Base-by-base conservation (phyloP, 129 eudicot species). In the Scalesia atractyloides region DNA sequence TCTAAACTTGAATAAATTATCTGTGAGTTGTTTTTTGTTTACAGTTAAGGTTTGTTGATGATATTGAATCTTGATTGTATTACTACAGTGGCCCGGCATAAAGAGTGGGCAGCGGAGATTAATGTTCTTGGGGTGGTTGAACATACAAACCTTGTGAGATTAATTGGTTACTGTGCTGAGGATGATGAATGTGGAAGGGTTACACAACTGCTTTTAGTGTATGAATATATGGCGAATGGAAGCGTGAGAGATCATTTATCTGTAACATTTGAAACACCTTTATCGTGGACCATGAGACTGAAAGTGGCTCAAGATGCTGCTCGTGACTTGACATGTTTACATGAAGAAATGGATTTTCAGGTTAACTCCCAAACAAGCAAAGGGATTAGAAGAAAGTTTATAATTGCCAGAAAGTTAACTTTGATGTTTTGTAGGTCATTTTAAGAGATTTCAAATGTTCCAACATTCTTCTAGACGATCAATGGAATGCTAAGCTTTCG, bases 301-400 rank as follows among this genome's bases (percentile, higher is more conserved):
- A 88, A 81, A 82, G 83, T 91, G 53, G 97, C 97, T 51, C 86
- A 79, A 70, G 96, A 91, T 48, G 85, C 87, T 82, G 97, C 97
- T 65, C 83, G 87, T 53, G 97, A 84, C 69, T 71, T 91, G 43
- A 50, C 92, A n/a, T 88, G 82, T 79, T 78, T 88, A 17, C 92
- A 91, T 10, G 92, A 88, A 78, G 85, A 82, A 75, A 84, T 84
- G 92, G 87, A 84, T 39, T 80, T 80, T 72, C 92, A 84, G 96
- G 97, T 56, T 0, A 56, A 20, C 10, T 3, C 16, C n/a, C 6
- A 0, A 16, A n/a, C 16, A 18, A n/a, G 16, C n/a, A 15, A 17
- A 5, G 2, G 7, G 24, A 53, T 22, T 22, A 18, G 17, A 53
- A 14, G 19, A 7, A 37, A n/a, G 8, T 52, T 49, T 65, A n/a